Conservation (phyloP, 768 basidiomycete genomes). For the Leccinum longicurvipes region DNA sequence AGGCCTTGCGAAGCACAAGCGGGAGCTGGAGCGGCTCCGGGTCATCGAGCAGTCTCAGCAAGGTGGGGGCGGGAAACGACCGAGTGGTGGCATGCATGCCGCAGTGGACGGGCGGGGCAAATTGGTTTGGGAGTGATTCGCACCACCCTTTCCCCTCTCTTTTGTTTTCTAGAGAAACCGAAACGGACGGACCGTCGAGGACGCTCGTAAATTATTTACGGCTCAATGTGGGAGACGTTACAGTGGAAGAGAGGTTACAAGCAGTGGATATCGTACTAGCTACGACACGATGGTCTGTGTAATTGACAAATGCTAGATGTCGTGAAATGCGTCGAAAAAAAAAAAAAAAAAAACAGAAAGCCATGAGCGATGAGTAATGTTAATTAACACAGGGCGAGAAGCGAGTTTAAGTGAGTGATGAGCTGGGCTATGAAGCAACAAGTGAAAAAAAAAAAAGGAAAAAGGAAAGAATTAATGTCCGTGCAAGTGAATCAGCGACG, state of each 20-base stretch:
- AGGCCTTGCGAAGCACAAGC: conserved; percentile 54
- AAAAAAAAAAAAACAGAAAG: background rate
- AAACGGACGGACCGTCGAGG: background rate
- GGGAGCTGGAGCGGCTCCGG: conserved; percentile 52
- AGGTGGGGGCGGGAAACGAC: conserved; percentile 21
- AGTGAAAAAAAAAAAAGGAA: background rate
- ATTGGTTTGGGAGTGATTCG: conserved; percentile 49
- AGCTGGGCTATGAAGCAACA: background rate
- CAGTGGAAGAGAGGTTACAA: background rate
- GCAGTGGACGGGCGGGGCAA: conserved; percentile 55
- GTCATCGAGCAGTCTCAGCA: conserved; percentile 44
- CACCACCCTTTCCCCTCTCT: background rate
- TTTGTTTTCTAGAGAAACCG: background rate
- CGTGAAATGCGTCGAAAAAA: conserved; percentile 19
- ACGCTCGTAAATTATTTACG: conserved; percentile 23
- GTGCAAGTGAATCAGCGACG: conserved; percentile 10
- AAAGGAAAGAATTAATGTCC: conserved; percentile 22
- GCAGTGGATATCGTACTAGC: conserved; percentile 14
- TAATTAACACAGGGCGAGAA: conserved; percentile 6
- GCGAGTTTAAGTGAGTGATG: conserved; percentile 6
- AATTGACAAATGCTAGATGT: conserved; percentile 19
- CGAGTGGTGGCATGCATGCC: conserved; percentile 61
- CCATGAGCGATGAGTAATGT: background rate
- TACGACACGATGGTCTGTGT: conserved; percentile 9
- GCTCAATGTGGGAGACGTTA: conserved; percentile 7